These are phyloP conservation scores for Kuraishia borneana DNA, from an alignment of 805 yeast genomes.

Conservation along the genomic window DNA sequence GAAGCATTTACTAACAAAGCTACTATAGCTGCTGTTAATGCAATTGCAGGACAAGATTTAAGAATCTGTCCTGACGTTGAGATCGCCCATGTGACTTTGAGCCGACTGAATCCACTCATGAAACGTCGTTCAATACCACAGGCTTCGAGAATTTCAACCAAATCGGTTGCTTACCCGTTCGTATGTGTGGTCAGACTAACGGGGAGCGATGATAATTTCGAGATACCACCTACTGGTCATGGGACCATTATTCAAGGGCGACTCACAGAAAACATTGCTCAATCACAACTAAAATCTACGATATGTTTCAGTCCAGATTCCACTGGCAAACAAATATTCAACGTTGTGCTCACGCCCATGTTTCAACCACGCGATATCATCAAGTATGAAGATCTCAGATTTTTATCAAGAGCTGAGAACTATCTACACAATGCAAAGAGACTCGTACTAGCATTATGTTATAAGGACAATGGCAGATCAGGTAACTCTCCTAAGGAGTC, in stretches of 20 bases:
- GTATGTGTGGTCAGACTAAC: constrained; percentile 13
- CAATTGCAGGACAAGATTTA: constrained; percentile 41
- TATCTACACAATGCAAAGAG: not conserved
- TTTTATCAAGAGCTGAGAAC: constrained; percentile 1
- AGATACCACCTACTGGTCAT: constrained; percentile 20
- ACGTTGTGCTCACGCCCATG: constrained; percentile 14
- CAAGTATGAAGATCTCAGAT: constrained; percentile 11
- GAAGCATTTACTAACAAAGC: constrained; percentile 44
- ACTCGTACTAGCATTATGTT: not conserved
- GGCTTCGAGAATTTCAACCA: not conserved
- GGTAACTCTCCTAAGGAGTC: not conserved
- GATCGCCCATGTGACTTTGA: constrained; percentile 27
- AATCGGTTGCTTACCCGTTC: constrained; percentile 15
- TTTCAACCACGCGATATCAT: constrained; percentile 14
- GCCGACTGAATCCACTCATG: constrained; percentile 1
- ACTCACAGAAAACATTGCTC: constrained; percentile 28
- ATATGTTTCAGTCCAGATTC: constrained; percentile 1
- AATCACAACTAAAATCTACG: constrained; percentile 7
- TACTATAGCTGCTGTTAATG: constrained; percentile 32
- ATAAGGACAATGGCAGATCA: not conserved
- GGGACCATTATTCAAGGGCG: constrained; percentile 29
- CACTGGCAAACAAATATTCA: constrained; percentile 2
- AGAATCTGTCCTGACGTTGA: constrained; percentile 39
- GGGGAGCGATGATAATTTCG: constrained; percentile 2
- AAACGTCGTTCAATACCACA: not conserved